These are phyloP conservation scores for Naegleria fowleri DNA, from an alignment of 208 protist genomes.

Conservation along the genomic window DNA sequence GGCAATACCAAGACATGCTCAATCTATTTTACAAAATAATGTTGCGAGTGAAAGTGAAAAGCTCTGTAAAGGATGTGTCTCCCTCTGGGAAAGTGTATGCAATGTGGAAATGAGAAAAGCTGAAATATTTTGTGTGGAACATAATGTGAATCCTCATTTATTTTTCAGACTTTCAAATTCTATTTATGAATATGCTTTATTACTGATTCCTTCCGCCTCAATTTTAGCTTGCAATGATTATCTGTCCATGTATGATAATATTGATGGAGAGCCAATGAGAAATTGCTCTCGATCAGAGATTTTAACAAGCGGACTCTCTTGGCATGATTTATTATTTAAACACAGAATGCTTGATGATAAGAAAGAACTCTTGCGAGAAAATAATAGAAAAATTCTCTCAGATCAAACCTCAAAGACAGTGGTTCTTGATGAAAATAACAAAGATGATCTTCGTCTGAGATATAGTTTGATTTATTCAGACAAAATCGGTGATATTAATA, in stretches of 20 bases:
- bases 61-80: neutral
- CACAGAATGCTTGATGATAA: neutral
- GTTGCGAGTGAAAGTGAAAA: neutral
- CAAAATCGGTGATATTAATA: neutral
- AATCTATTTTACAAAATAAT: neutral
- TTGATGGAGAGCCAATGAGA: neutral
- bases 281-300: neutral
- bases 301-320: neutral
- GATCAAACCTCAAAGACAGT: neutral
- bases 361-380: neutral
- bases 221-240: neutral
- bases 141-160: neutral
- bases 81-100: neutral
- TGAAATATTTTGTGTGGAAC: neutral
- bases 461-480: slow-evolving; percentile 3
- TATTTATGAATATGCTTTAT: neutral
- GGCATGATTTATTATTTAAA: neutral
- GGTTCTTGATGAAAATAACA: neutral
- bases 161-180: neutral
- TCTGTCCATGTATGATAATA: neutral
- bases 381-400: neutral
- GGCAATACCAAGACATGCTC: neutral
- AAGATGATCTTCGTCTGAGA: neutral
- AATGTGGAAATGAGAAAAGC: neutral
- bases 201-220: neutral